Conservation (phyloP, 345 rosid species). For the Alliaria petiolata region DNA sequence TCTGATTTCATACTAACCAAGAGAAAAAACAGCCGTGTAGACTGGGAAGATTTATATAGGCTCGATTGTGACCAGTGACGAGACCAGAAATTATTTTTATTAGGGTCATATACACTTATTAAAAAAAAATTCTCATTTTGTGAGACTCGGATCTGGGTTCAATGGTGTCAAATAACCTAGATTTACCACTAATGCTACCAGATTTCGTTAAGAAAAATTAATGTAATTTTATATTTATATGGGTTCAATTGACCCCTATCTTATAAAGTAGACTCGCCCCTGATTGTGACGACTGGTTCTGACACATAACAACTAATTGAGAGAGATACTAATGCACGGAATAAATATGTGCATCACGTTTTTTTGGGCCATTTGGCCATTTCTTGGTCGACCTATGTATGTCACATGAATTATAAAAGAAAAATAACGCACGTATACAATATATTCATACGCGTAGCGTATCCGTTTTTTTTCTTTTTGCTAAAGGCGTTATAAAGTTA, state of each 20-base stretch:
- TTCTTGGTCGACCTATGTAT: too few species aligned
- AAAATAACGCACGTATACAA: background rate
- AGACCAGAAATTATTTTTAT: too few species aligned
- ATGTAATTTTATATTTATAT: too few species aligned
- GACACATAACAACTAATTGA: background rate
- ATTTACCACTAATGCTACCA: too few species aligned
- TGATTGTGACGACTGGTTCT: slow-evolving; percentile 5
- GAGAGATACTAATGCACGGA: slow-evolving; percentile 8
- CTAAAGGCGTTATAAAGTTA: slow-evolving; percentile 15
- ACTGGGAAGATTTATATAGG: background rate
- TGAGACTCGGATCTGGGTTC: too few species aligned
- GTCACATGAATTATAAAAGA: background rate
- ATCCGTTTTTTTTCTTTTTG: too few species aligned
- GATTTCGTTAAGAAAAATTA: too few species aligned
- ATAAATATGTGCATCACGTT: background rate
- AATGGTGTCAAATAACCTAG: too few species aligned
- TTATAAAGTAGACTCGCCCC: too few species aligned
- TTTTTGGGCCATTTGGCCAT: background rate
- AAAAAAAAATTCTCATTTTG: too few species aligned
- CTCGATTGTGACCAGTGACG: slow-evolving; percentile 11
- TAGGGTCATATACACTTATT: too few species aligned
- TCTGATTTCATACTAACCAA: background rate
- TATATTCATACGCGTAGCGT: background rate
- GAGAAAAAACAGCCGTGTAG: background rate
- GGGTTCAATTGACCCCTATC: too few species aligned